Base-by-base conservation (phyloP, 106 monocot species). In the Acanthochlamys bracteata region DNA sequence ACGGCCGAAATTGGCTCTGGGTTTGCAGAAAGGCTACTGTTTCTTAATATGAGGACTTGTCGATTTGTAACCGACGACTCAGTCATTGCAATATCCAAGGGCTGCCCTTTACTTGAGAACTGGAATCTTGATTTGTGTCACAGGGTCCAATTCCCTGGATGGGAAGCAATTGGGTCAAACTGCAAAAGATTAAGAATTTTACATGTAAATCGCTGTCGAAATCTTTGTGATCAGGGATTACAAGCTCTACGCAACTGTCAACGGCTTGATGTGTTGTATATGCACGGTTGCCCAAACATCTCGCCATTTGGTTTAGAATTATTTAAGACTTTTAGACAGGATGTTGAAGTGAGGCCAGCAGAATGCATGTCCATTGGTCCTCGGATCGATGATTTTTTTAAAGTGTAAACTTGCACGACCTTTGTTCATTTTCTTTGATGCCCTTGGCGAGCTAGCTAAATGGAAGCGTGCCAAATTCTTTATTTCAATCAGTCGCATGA, bases 51-150 rank as follows among this genome's bases (percentile, higher is more conserved):
- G 22, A 68, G 89, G 24, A 66, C 82, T 66, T 94, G 93, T 59
- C 70, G 86, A 10, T 86, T 83, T 47, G 45, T 86, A 7, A 59
- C 72, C 39, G 85, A 90, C 41, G 71, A 76, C 25, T 81, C 84
- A 4, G 81, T 83, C 10, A 39, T 61, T 7, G 77, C 74, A 39
- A 90, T 94, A 64, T 77, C 93, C 0, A 73, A 53, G 22, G 81
- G 86, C 11, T 94, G 93, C 53, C 93, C 89, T 0, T 58, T 81
- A 55, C 81, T 94, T 7, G 84, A 86, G 69, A 89, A 94, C 41
- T 94, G 89, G 89, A 94, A 55, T 42, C 79, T 94, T 39, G 89
- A 83, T 4, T 64, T 90, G 39, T 94, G 93, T 51, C 89, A 94
- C 59, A 86, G 76, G 57, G 69, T 94, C 23, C 60, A 73, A 17